phyloP scores from a whole-genome alignment of 352 stramenopile species.

The Pythium guiyangense region DNA sequence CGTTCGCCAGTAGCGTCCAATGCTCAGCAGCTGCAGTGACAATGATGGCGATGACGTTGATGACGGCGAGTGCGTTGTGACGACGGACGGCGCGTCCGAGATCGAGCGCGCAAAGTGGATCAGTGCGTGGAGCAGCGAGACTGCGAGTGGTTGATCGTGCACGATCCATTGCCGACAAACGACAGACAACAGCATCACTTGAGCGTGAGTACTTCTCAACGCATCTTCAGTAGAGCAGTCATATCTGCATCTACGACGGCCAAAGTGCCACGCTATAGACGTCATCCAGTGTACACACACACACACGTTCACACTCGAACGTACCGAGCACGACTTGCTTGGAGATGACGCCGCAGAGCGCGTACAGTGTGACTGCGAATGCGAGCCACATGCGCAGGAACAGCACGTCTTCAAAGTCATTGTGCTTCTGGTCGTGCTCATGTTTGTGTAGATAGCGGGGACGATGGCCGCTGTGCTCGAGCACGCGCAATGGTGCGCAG shows the following conservation, averaged over 20 bases:
- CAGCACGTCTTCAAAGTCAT: constrained; percentile 6
- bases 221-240: too few relatives aligned
- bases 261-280: too few relatives aligned
- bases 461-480: constrained; percentile 5
- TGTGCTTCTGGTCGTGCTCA: neutral
- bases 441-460: too few relatives aligned
- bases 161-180: too few relatives aligned
- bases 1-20: constrained; percentile 8
- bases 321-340: constrained; percentile 11
- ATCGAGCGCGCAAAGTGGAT: constrained; percentile 14
- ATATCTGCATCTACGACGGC: too few relatives aligned
- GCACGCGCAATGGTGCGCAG: constrained; percentile 8
- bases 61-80: too few relatives aligned
- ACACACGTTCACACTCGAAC: too few relatives aligned
- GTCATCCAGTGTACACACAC: too few relatives aligned
- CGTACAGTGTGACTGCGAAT: constrained; percentile 14
- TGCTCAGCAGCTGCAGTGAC: neutral
- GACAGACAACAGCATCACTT: too few relatives aligned
- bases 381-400: constrained; percentile 18
- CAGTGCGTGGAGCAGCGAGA: constrained; percentile 12
- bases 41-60: too few relatives aligned
- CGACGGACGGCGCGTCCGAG: constrained; percentile 1
- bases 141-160: constrained; percentile 4
- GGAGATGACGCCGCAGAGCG: constrained; percentile 15
- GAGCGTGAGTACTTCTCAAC: too few relatives aligned